Conservation (phyloP, 2,329 filamentous ascomycete genomes). For the Calonectria pseudoreteaudii region DNA sequence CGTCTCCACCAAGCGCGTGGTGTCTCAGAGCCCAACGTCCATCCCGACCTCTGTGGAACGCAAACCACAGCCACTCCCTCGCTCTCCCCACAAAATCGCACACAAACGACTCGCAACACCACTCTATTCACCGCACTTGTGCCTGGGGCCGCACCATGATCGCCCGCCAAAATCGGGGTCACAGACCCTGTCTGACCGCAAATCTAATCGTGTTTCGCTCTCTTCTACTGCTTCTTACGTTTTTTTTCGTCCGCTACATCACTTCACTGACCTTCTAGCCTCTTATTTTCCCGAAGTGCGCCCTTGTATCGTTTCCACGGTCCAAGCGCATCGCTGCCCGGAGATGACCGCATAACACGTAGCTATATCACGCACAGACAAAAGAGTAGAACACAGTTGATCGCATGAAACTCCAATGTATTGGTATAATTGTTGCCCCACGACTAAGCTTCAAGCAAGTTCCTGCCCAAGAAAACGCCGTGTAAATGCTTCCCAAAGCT, state of each 20-base stretch:
- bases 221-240: not conserved
- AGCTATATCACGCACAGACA: conserved; percentile 30
- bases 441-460: conserved; percentile 24
- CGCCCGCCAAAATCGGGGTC: conserved; percentile 10
- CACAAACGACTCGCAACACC: not conserved
- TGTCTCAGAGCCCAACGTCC: conserved; percentile 29
- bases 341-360: conserved; percentile 34
- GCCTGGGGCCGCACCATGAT: conserved; percentile 12
- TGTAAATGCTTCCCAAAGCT: conserved; percentile 26
- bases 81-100: not conserved
- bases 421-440: conserved; percentile 39
- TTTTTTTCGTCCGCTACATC: conserved; percentile 1
- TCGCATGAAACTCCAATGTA: conserved; percentile 36
- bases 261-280: not conserved
- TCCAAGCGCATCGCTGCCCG: conserved; percentile 21
- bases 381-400: conserved; percentile 10
- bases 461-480: conserved; percentile 21
- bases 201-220: not conserved
- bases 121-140: conserved; percentile 8
- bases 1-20: conserved; percentile 34
- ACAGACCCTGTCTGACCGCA: conserved; percentile 14
- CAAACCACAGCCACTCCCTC: conserved; percentile 4
- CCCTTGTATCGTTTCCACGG: conserved; percentile 21
- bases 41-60: not conserved
- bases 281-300: conserved; percentile 5